Conservation (phyloP, 2,329 filamentous ascomycete species). For the Sporothrix mexicana region DNA sequence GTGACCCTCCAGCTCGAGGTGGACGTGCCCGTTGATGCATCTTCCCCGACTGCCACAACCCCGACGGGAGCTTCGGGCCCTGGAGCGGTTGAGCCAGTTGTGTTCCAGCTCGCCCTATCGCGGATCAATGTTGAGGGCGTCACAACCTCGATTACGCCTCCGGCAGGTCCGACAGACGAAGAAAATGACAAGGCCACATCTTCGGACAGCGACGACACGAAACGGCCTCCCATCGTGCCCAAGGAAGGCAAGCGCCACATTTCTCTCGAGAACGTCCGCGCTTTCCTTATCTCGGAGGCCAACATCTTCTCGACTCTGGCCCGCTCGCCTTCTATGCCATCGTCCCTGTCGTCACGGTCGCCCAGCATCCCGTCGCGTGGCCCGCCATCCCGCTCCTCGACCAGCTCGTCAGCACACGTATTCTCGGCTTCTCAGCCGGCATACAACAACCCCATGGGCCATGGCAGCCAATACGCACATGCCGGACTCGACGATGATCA, state of each 20-base stretch:
- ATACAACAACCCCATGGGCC: background rate
- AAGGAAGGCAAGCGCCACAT: conserved; percentile 71
- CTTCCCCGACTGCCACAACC: background rate
- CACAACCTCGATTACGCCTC: conserved; percentile 47
- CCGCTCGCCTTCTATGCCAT: conserved; percentile 63
- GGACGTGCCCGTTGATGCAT: conserved; percentile 58
- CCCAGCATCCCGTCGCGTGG: conserved; percentile 36
- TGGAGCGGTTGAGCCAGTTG: conserved; percentile 60
- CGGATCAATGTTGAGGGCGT: conserved; percentile 71
- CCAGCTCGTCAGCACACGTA: background rate
- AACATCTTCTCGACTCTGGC: conserved; percentile 67
- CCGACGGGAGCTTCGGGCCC: conserved; percentile 34
- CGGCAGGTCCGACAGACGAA: conserved; percentile 34
- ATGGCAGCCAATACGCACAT: conserved; percentile 5
- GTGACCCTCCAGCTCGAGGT: conserved; percentile 71
- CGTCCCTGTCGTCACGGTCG: conserved; percentile 59
- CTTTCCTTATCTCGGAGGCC: conserved; percentile 70
- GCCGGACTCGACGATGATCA: conserved; percentile 8
- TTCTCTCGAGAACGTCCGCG: conserved; percentile 66
- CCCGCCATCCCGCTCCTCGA: conserved; percentile 40
- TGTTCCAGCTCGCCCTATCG: conserved; percentile 69
- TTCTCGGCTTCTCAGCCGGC: background rate
- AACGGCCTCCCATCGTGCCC: conserved; percentile 48
- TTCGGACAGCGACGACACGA: background rate
- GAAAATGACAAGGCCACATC: conserved; percentile 18